Evolutionary conservation across 2,329 filamentous ascomycete genomes (phyloP).

Genomic region (Thelonectria rubi): DNA sequence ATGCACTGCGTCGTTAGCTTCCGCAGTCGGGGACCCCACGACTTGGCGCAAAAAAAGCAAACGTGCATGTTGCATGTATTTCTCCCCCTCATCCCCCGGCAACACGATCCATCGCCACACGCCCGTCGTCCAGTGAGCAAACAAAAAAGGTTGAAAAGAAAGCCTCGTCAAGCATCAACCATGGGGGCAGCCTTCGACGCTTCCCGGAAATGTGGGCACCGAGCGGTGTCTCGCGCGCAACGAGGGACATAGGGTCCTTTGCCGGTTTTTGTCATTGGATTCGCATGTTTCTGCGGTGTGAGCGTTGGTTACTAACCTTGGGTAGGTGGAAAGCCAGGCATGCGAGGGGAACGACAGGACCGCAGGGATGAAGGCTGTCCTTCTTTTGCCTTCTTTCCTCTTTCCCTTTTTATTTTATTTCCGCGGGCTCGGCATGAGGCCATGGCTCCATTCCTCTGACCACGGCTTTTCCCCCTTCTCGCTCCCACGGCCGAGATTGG

Average conservation of each 20-base stretch:
- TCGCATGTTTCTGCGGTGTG: no score
- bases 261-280: no score
- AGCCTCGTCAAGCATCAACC: conserved; percentile 5
- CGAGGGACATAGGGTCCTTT: conserved; percentile 28
- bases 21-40: conserved; percentile 1
- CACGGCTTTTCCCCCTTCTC: conserved; percentile 8
- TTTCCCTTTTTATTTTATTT: conserved; percentile 27
- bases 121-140: conserved; percentile 11
- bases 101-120: conserved; percentile 11
- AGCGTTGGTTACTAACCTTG: no score
- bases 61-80: conserved; percentile 4
- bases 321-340: no score
- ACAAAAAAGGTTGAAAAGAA: conserved; percentile 1
- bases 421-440: conserved; percentile 28
- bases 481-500: conserved; percentile 31
- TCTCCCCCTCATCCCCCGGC: neutral
- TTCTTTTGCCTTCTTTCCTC: no score
- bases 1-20: neutral
- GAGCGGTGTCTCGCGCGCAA: neutral
- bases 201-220: conserved; percentile 16
- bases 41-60: conserved; percentile 8
- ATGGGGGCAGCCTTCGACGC: conserved; percentile 10
- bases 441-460: conserved; percentile 33
- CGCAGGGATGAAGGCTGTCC: no score
- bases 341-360: no score